phyloP scores from a whole-genome alignment of 2,329 filamentous ascomycete species.

The Fusarium mundagurra region DNA sequence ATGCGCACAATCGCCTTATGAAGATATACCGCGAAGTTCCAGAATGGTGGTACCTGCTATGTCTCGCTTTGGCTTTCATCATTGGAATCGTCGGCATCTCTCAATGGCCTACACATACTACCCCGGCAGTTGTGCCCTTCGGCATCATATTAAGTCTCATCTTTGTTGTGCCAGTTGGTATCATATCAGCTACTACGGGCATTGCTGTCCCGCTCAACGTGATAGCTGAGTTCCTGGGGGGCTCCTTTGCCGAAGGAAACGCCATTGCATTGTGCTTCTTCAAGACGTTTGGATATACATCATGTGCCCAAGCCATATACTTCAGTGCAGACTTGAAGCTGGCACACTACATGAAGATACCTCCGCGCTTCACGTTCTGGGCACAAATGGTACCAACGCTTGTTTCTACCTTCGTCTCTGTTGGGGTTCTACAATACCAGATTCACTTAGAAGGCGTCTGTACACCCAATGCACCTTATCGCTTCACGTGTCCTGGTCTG shows the following conservation, averaged over 20 bases:
- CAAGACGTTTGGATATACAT: constrained; percentile 53
- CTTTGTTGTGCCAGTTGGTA: constrained; percentile 56
- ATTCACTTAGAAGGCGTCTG: constrained; percentile 51
- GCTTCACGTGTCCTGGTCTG: constrained; percentile 51
- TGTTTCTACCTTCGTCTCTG: constrained; percentile 48
- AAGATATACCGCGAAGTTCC: constrained; percentile 57
- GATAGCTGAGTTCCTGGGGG: constrained; percentile 60
- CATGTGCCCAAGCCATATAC: constrained; percentile 48
- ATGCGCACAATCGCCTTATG: constrained; percentile 60
- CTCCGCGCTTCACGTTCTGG: constrained; percentile 49
- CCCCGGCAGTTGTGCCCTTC: constrained; percentile 54
- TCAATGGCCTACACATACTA: constrained; percentile 55
- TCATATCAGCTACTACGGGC: constrained; percentile 56
- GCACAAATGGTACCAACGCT: constrained; percentile 50
- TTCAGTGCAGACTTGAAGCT: constrained; percentile 51
- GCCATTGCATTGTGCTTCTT: constrained; percentile 60
- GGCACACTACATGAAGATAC: constrained; percentile 58
- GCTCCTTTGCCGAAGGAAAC: constrained; percentile 54
- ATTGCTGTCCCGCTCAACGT: constrained; percentile 56
- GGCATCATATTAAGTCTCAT: constrained; percentile 54
- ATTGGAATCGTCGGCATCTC: constrained; percentile 50
- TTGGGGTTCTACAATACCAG: constrained; percentile 51
- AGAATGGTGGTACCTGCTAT: constrained; percentile 58
- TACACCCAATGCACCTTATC: constrained; percentile 48
- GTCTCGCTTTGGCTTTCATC: constrained; percentile 45